Conservation (phyloP, 495 filamentous ascomycete genomes). For the Aspergillus biplanus region DNA sequence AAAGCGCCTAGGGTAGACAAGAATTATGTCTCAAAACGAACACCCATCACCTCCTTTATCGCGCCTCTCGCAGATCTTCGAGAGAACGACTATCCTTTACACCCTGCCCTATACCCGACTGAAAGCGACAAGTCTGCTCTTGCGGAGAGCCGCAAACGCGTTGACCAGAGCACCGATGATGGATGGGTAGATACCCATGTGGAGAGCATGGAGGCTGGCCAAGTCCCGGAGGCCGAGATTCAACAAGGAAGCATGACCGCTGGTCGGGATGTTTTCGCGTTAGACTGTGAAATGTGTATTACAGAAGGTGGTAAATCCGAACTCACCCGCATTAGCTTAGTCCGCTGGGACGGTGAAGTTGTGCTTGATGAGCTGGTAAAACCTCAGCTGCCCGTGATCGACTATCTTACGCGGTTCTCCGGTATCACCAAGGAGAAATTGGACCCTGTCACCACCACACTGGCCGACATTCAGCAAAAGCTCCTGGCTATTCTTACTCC, state of each 20-base stretch:
- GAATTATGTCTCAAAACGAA: conserved; percentile 67
- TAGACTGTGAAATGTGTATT: conserved; percentile 97
- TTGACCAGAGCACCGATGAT: conserved; percentile 52
- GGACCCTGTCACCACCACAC: conserved; percentile 77
- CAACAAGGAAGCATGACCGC: conserved; percentile 81
- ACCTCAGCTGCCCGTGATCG: conserved; percentile 76
- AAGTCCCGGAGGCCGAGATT: conserved; percentile 68
- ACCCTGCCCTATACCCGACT: conserved; percentile 66
- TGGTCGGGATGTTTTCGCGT: conserved; percentile 76
- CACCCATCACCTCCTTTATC: conserved; percentile 76
- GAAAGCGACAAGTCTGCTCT: conserved; percentile 47
- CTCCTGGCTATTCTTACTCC: conserved; percentile 74
- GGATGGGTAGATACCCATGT: conserved; percentile 86
- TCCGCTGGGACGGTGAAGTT: conserved; percentile 82
- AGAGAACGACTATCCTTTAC: conserved; percentile 79
- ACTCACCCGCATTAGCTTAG: conserved; percentile 83
- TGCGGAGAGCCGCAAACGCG: conserved; percentile 46
- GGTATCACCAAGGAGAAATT: conserved; percentile 88
- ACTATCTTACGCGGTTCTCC: conserved; percentile 88
- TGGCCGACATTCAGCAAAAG: conserved; percentile 78
- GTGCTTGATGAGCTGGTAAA: conserved; percentile 92
- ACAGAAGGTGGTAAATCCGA: conserved; percentile 75
- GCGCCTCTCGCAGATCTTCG: conserved; percentile 71
- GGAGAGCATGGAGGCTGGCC: conserved; percentile 64
- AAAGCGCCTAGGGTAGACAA: conserved; percentile 60